Evolutionary conservation across 2,329 filamentous ascomycete species (phyloP), one percentile per base, ranked within the genome.

Genomic region (Stachybotrys chlorohalonatus): DNA sequence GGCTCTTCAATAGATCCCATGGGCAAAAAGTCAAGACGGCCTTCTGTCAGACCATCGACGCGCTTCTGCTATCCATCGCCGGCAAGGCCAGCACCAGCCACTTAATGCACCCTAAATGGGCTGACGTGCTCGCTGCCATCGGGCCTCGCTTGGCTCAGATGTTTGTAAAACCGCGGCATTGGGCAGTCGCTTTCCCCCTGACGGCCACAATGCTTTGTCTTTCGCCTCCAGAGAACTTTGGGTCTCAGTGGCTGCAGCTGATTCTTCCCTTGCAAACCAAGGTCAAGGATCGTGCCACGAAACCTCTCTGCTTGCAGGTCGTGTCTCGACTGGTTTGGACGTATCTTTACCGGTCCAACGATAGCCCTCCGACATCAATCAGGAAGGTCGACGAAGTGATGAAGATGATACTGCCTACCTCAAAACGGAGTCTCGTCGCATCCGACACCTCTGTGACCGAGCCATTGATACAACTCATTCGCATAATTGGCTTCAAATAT

Each of bases 281-380:
- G 64, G 77, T 95, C 48, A 96, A 95, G 67, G 94, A 99, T 68
- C 84, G 91, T 31, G 78, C 80, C 39, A 86, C 89, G 5, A 83
- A 90, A 60, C 86, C 87, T 5, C 80, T 91, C 42, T 92, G 91
- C 54, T 79, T 99, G 30, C 90, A 96, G 66, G 91, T 93, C 13
- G 86, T 96, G 52, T 95, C 92, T 46, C 86, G 93, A 53, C 75
- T 99, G 31, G 79, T 96, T 5, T 99, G 94, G 94, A 93, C 91
- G 0, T 97, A 96, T 68, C 78, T 99, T 4, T 96, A 95, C 69
- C 86, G 93, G 52, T 85, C 85, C 51, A 84, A 82, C 6, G 94
- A 99, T 58, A 80, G 83, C 9, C 74, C 81, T 1, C 82, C 84
- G 54, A 78, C 78, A 32, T 85, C 86, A 3, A 77, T 84, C 47